A percentile compares a stretch with the other conserved stretches of the same genome.
These are phyloP conservation scores for Chrysoporthe cubensis DNA, from an alignment of 2,329 filamentous ascomycete species.

Conservation along the genomic window DNA sequence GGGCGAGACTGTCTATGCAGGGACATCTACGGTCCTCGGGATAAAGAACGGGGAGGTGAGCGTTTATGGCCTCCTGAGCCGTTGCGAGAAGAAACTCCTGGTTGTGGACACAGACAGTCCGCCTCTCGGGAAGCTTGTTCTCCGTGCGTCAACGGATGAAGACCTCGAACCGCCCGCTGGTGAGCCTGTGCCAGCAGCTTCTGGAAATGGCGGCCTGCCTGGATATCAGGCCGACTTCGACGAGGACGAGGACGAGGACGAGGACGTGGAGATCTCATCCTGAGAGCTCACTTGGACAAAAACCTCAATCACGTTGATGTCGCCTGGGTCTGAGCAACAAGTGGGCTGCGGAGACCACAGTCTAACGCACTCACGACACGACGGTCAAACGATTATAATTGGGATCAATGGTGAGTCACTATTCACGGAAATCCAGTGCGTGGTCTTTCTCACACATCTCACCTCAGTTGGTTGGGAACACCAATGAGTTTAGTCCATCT, in stretches of 20 bases:
- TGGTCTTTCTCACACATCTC: neutral
- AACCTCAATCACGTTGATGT: neutral
- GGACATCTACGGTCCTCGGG: constrained; percentile 72
- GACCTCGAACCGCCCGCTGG: constrained; percentile 31
- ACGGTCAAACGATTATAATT: neutral
- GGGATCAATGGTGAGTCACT: neutral
- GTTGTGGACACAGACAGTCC: constrained; percentile 64
- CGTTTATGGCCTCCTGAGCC: constrained; percentile 71
- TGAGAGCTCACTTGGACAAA: neutral
- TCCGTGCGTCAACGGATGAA: constrained; percentile 20
- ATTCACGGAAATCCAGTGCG: neutral
- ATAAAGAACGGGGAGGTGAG: constrained; percentile 67
- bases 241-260: neutral
- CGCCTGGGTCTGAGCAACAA: neutral
- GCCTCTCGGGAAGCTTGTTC: constrained; percentile 51
- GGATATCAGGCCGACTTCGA: neutral
- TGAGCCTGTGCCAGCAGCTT: constrained; percentile 25
- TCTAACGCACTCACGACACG: neutral
- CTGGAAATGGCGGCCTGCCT: neutral
- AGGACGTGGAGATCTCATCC: constrained; percentile 1
- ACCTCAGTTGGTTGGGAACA: neutral
- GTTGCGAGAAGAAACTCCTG: constrained; percentile 70
- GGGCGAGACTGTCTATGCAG: constrained; percentile 69
- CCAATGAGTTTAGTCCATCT: neutral
- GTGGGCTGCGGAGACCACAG: neutral